Percentiles rank a stretch among this genome's conserved stretches.
These are phyloP conservation scores for Talaromyces sp. DNA, from an alignment of 2,329 filamentous ascomycete genomes.

Conservation along the genomic window DNA sequence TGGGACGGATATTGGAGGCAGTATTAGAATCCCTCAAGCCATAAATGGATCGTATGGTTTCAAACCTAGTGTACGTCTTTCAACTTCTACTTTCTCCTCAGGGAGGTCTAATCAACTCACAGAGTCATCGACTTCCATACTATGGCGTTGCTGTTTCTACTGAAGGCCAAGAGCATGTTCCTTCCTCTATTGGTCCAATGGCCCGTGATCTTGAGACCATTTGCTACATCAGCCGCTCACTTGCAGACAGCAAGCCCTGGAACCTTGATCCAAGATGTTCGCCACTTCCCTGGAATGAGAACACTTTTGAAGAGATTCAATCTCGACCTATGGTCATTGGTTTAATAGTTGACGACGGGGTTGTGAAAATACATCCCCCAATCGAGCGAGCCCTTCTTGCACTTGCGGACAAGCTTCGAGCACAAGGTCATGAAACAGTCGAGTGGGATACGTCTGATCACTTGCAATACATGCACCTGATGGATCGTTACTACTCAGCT, in stretches of 20 bases:
- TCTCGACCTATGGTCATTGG: slow-evolving; percentile 50
- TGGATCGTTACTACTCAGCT: slow-evolving; percentile 61
- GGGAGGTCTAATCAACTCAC: neutral
- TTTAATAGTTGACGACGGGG: slow-evolving; percentile 51
- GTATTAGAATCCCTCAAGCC: slow-evolving; percentile 48
- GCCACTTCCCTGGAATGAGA: slow-evolving; percentile 50
- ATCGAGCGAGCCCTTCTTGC: slow-evolving; percentile 46
- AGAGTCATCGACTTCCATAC: slow-evolving; percentile 59
- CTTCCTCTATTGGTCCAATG: slow-evolving; percentile 61
- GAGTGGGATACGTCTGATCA: slow-evolving; percentile 54
- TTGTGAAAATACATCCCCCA: slow-evolving; percentile 56
- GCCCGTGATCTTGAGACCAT: slow-evolving; percentile 53
- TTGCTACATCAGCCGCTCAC: slow-evolving; percentile 44
- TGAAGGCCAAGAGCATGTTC: slow-evolving; percentile 63
- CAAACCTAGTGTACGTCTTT: slow-evolving; percentile 44
- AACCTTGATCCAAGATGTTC: slow-evolving; percentile 52
- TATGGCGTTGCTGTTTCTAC: slow-evolving; percentile 58
- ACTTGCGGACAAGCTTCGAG: slow-evolving; percentile 36
- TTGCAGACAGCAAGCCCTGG: slow-evolving; percentile 53
- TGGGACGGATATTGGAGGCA: slow-evolving; percentile 61
- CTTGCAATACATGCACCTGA: slow-evolving; percentile 54
- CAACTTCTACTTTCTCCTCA: neutral
- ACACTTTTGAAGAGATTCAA: slow-evolving; percentile 41
- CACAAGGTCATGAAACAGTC: slow-evolving; percentile 54
- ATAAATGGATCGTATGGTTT: slow-evolving; percentile 51